phyloP scores from a whole-genome alignment of 176 grass and related monocot species.

The sorghum (Sorghum bicolor) region Sorghum_bicolor_NCBIv3 NC_012870.2:10934001-10934500 shows the following conservation, averaged over 20 bases:
- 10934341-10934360: too few relatives aligned
- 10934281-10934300: neutral
- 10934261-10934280: neutral
- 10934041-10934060: neutral
- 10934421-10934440: neutral
- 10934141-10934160: neutral
- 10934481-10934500: neutral
- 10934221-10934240: slow-evolving; percentile 12
- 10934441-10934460: neutral
- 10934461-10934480: neutral
- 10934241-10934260: slow-evolving; percentile 29
- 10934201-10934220: neutral
- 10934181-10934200: neutral
- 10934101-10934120: neutral
- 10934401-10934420: neutral
- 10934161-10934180: neutral
- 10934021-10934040: neutral
- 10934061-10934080: neutral
- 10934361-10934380: neutral
- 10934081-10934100: neutral
- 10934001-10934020: neutral
- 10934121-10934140: neutral
- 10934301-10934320: neutral
- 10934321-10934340: too few relatives aligned
- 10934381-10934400: neutral